These are phyloP conservation scores for Heteromeles arbutifolia DNA, from an alignment of 306 rosid genomes.

Conservation along the genomic window DNA sequence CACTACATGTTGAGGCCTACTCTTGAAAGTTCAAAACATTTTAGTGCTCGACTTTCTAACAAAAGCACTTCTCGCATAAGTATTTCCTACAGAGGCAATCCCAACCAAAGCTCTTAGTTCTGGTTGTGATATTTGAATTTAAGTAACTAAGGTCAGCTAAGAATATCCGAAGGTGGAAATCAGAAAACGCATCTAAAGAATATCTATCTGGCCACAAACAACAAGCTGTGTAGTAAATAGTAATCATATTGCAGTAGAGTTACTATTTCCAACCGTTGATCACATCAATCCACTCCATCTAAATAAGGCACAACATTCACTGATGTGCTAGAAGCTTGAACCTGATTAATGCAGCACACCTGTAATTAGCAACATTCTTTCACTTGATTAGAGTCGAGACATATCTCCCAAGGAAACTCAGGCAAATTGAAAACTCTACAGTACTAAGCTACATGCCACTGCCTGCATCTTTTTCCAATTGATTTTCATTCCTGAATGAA, in stretches of 20 bases:
- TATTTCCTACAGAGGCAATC: not conserved
- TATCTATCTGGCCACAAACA: not conserved
- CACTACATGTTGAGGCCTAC: not conserved
- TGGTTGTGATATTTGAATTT: not conserved
- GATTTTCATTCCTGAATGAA: conserved; percentile 35
- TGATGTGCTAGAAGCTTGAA: conserved; percentile 25
- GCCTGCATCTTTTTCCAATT: conserved; percentile 39
- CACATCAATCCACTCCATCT: conserved; percentile 29
- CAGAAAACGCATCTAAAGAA: not conserved
- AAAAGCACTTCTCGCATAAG: no score
- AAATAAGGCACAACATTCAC: conserved; percentile 15
- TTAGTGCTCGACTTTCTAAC: not conserved
- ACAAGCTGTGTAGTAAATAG: not conserved
- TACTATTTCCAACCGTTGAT: not conserved
- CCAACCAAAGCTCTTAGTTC: not conserved
- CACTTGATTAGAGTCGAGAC: conserved; percentile 25
- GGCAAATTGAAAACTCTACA: conserved; percentile 24
- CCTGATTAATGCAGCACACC: conserved; percentile 28
- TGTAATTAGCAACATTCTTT: conserved; percentile 28
- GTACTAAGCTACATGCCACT: conserved; percentile 34
- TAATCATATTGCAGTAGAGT: not conserved
- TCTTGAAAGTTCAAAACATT: not conserved
- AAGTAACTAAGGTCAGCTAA: not conserved
- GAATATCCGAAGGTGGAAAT: not conserved
- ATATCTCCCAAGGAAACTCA: conserved; percentile 29